These are phyloP conservation scores for Rhizoclosmatium globosum DNA, from an alignment of 192 early-diverging fungal species.

Conservation along the genomic window DNA sequence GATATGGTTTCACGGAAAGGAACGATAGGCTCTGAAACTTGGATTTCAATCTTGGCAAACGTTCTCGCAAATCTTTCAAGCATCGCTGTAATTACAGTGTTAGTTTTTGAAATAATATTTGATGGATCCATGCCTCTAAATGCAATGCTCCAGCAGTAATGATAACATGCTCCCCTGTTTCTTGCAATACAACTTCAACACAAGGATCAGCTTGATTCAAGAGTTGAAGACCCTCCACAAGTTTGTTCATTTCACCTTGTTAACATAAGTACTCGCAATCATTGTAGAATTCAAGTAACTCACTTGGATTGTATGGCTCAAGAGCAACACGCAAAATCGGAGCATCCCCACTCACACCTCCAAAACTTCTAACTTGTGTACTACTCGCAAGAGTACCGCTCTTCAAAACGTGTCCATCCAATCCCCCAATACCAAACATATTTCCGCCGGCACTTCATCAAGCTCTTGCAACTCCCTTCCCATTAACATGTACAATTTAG, in stretches of 20 bases:
- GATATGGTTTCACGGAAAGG: conserved; percentile 96
- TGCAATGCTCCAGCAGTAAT: conserved; percentile 97
- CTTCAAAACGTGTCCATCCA: conserved; percentile 92
- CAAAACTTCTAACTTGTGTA: conserved; percentile 79
- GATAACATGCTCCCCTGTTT: conserved; percentile 97
- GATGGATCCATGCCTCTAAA: conserved; percentile 70
- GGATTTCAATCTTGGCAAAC: conserved; percentile 93
- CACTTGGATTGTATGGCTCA: conserved; percentile 88
- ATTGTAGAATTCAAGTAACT: conserved; percentile 10
- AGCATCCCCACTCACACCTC: conserved; percentile 68
- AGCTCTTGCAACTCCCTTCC: conserved; percentile 89
- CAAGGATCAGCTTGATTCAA: conserved; percentile 96
- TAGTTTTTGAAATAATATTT: conserved; percentile 15
- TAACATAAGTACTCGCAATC: conserved; percentile 6
- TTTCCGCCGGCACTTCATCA: conserved; percentile 92
- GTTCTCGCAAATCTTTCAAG: conserved; percentile 90
- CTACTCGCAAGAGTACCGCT: conserved; percentile 89
- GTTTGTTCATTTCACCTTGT: conserved; percentile 80
- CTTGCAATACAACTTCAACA: conserved; percentile 90
- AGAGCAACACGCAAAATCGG: conserved; percentile 98
- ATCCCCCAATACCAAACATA: conserved; percentile 89
- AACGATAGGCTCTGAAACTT: conserved; percentile 94
- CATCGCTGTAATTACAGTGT: conserved; percentile 68
- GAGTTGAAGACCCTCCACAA: conserved; percentile 85
- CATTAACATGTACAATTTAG: conserved; percentile 94